Evolutionary conservation across 257 asterid species (phyloP).

Genomic region (Ligustrum vulgare): DNA sequence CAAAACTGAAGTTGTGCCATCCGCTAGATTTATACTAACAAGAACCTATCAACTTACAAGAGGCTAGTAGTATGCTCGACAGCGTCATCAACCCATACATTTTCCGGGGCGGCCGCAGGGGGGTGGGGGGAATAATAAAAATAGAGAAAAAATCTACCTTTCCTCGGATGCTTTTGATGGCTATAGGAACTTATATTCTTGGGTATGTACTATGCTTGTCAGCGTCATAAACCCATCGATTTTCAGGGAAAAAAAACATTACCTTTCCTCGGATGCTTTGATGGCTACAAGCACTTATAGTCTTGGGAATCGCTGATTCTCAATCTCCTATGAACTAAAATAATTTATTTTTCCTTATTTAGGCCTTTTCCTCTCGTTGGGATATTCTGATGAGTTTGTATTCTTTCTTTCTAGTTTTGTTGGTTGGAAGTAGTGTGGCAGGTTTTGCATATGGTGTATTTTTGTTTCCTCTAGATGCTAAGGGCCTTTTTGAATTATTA

Average conservation of each 20-base stretch:
- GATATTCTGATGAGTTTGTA: neutral
- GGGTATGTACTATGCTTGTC: neutral
- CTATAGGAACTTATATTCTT: neutral
- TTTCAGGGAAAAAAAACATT: neutral
- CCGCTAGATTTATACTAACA: neutral
- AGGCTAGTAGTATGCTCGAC: neutral
- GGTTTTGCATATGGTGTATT: neutral
- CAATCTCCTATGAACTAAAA: neutral
- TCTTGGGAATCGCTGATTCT: neutral
- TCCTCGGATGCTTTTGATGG: neutral
- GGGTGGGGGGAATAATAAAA: no score
- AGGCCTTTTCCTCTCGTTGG: neutral
- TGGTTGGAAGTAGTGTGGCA: neutral
- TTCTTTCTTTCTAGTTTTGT: neutral
- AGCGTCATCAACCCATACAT: neutral
- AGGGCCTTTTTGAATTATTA: neutral
- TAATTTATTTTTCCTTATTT: neutral
- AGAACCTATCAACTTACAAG: no score
- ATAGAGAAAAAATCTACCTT: neutral
- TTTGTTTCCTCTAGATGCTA: neutral
- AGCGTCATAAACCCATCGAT: neutral
- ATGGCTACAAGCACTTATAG: neutral
- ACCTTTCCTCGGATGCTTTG: neutral
- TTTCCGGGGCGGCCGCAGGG: no score
- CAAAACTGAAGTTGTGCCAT: neutral